phyloP scores from a whole-genome alignment of 2,329 filamentous ascomycete genomes.

The Fusarium tjaetaba region DNA sequence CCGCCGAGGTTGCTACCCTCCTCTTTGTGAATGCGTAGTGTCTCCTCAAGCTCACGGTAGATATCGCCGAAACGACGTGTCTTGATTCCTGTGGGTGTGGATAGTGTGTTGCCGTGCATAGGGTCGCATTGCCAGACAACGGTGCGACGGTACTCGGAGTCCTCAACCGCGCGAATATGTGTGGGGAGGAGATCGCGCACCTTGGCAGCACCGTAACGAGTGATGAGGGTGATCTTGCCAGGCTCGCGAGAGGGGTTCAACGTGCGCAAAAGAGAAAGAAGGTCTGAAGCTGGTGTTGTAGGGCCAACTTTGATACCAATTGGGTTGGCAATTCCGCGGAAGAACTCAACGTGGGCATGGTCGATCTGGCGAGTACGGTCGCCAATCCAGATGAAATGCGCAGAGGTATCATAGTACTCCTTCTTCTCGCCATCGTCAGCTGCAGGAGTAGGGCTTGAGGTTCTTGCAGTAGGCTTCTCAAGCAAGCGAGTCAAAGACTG shows the following conservation, averaged over 20 bases:
- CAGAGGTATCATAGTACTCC: conserved; percentile 92
- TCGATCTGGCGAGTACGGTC: conserved; percentile 94
- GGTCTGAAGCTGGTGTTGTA: conserved; percentile 78
- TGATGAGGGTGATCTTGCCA: conserved; percentile 96
- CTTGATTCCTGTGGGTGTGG: conserved; percentile 83
- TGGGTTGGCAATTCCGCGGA: conserved; percentile 94
- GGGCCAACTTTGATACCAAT: conserved; percentile 97
- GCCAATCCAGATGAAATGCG: conserved; percentile 98
- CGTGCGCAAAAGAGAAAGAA: conserved; percentile 81
- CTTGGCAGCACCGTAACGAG: conserved; percentile 85
- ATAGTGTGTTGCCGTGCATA: conserved; percentile 88
- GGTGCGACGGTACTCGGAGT: conserved; percentile 70
- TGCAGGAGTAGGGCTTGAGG: conserved; percentile 55
- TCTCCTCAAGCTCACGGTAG: conserved; percentile 84
- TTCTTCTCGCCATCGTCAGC: conserved; percentile 50
- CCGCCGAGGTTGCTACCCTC: conserved; percentile 89
- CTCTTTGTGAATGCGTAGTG: conserved; percentile 84
- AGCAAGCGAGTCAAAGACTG: conserved; percentile 83
- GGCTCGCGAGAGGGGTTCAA: conserved; percentile 85
- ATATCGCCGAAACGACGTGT: conserved; percentile 93
- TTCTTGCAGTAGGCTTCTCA: conserved; percentile 64
- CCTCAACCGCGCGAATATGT: conserved; percentile 90
- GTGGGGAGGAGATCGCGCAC: conserved; percentile 79
- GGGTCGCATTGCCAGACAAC: conserved; percentile 99
- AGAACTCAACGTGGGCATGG: conserved; percentile 96